Evolutionary conservation across 345 rosid species (phyloP).

Genomic region (Orychophragmus violaceus): DNA sequence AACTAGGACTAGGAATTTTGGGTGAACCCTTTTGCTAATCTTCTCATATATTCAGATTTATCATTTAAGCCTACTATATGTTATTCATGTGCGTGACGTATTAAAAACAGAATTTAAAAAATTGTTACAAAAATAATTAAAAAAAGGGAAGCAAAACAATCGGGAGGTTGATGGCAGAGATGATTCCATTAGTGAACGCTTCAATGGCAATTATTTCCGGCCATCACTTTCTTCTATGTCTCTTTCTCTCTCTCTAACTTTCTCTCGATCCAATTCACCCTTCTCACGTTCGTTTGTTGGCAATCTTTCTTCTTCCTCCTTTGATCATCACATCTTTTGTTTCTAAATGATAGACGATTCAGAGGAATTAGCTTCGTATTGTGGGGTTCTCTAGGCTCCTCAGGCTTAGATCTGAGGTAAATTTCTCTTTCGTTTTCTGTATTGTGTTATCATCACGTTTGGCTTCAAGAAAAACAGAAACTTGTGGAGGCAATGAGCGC

Average conservation of each 20-base stretch:
- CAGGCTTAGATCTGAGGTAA: constrained; percentile 29
- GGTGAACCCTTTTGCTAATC: constrained; percentile 17
- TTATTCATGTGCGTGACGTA: not conserved
- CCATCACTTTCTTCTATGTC: constrained; percentile 4
- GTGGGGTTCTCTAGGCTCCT: constrained; percentile 14
- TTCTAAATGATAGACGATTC: not conserved
- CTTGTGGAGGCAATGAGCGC: constrained; percentile 26
- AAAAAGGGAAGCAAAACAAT: not conserved
- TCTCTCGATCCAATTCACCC: constrained; percentile 15
- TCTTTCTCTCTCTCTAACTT: constrained; percentile 25
- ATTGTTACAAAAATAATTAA: not conserved
- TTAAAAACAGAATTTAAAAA: no score
- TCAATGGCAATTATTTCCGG: constrained; percentile 31
- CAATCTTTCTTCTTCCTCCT: not conserved
- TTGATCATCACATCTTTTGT: not conserved
- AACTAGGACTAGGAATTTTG: not conserved
- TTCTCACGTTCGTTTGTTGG: constrained; percentile 11
- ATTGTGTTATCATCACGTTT: not conserved
- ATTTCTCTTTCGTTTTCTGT: not conserved
- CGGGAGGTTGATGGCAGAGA: constrained; percentile 20
- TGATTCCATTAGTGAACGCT: constrained; percentile 11
- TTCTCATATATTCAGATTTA: constrained; percentile 15
- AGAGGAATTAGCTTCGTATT: not conserved
- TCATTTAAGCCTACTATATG: not conserved
- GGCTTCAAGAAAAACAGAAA: not conserved